Conservation (phyloP, 1,284 basidiomycete genomes). For the Melampsora americana region DNA sequence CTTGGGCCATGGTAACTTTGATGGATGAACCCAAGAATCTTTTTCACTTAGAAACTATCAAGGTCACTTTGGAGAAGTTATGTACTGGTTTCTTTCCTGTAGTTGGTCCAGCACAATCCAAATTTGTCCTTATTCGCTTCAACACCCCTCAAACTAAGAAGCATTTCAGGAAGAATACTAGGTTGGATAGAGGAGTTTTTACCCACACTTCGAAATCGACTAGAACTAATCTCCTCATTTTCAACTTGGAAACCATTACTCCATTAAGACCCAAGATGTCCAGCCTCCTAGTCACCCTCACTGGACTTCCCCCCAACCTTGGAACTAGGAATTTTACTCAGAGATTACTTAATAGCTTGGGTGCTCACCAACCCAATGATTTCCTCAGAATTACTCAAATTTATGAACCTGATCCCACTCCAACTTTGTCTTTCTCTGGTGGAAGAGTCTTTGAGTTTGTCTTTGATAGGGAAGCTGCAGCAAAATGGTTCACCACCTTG, state of each 20-base stretch:
- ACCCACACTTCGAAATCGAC: neutral
- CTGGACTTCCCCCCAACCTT: neutral
- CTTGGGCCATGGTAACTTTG: neutral
- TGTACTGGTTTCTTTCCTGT: neutral
- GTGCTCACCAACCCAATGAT: neutral
- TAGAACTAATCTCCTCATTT: neutral
- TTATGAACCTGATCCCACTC: neutral
- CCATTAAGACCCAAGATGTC: neutral
- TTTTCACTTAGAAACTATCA: neutral
- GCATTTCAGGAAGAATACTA: neutral
- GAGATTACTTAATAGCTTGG: neutral
- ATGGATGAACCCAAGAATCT: neutral
- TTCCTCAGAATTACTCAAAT: neutral
- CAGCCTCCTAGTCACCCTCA: neutral
- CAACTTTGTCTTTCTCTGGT: neutral
- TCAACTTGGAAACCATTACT: neutral
- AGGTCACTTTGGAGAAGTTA: neutral
- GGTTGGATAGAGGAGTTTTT: neutral
- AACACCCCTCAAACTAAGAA: neutral
- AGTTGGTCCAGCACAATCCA: neutral
- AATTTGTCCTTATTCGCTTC: neutral
- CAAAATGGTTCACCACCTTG: neutral
- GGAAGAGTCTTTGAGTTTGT: neutral
- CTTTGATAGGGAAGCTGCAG: neutral
- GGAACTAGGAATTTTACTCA: neutral